Evolutionary conservation across 2,329 filamentous ascomycete species (phyloP), one percentile per base, ranked within the genome.

Genomic region (Fonsecaea erecta): DNA sequence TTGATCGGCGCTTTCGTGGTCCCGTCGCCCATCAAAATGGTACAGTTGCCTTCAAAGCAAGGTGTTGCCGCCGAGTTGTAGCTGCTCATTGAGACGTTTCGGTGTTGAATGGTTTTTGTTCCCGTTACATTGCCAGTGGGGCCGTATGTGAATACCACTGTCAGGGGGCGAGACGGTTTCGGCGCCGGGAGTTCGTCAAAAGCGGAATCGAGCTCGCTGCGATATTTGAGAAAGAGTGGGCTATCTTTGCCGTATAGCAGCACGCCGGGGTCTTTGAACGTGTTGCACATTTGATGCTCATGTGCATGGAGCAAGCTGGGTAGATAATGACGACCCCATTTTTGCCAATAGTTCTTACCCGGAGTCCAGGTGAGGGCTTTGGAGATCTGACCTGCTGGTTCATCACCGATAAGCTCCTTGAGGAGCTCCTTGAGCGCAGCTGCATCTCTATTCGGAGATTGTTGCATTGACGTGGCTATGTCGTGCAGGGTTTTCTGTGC

Each of bases 221-320:
- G 77, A 70, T 83, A 87, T 5, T 73, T 68, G 14, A 74, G 72
- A 71, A 89, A 88, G 2, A 88, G 76, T 0, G 81, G 78, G 58
- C 83, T 86, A 1, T 79, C 72, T 0, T 70, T 70, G 16, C 85
- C 81, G 69, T 88, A 88, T 67, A 80, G 77, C 6, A 85, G 78
- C 3, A 86, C 84, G 0, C 86, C 86, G 0, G 82, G 77, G 65
- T 88, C 86, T 71, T 87, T 87, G 80, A 88, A 88, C 0, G 83
- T 84, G 72, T 86, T 87, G 77, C 86, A 87, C 9, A 83, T 75
- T 73, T 88, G 86, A 26, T 81, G 79, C 0, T 79, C 77, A 69
- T 89, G 85, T 0, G 86, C 85, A 65, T 83, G 80, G 28, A 83
- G 81, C 1, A 88, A 77, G 6, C 83, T 85, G 0, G 82, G 82